A percentile compares a stretch with the other conserved stretches of the same genome.
Conservation (phyloP, 1,139 yeast species). For the Lodderomyces theae region DNA sequence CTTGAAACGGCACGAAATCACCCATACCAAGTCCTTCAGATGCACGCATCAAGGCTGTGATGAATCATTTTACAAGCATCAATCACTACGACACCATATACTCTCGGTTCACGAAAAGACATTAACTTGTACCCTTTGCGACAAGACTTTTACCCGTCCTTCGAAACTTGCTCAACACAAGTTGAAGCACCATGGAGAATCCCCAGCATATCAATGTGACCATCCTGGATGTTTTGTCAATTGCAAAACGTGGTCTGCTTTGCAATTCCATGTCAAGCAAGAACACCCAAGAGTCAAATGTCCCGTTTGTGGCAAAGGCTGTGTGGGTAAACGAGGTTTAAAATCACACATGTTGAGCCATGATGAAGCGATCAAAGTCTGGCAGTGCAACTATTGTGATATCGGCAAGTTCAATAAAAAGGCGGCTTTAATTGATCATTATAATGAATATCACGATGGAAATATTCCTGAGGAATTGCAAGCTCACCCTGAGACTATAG, state of each 20-base stretch:
- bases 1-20: conserved; percentile 71
- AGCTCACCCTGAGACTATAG: conserved; percentile 17
- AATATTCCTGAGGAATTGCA: conserved; percentile 34
- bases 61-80: conserved; percentile 73
- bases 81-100: conserved; percentile 72
- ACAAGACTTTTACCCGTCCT: conserved; percentile 58
- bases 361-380: conserved; percentile 52
- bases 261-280: conserved; percentile 68
- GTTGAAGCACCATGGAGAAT: conserved; percentile 54
- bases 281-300: conserved; percentile 75
- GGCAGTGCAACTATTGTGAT: conserved; percentile 60
- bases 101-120: conserved; percentile 57
- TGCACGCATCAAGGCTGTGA: conserved; percentile 64
- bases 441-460: conserved; percentile 43
- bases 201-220: conserved; percentile 62
- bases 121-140: conserved; percentile 57
- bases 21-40: conserved; percentile 69
- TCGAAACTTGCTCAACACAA: conserved; percentile 61
- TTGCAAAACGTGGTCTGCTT: conserved; percentile 74
- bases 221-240: conserved; percentile 55
- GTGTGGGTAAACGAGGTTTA: conserved; percentile 72
- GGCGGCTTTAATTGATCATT: conserved; percentile 37
- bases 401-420: conserved; percentile 36
- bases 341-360: conserved; percentile 66
- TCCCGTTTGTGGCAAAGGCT: conserved; percentile 63